Percentiles rank a stretch among this genome's conserved stretches.
Conservation (phyloP, 306 rosid genomes). For the Morella rubra region DNA sequence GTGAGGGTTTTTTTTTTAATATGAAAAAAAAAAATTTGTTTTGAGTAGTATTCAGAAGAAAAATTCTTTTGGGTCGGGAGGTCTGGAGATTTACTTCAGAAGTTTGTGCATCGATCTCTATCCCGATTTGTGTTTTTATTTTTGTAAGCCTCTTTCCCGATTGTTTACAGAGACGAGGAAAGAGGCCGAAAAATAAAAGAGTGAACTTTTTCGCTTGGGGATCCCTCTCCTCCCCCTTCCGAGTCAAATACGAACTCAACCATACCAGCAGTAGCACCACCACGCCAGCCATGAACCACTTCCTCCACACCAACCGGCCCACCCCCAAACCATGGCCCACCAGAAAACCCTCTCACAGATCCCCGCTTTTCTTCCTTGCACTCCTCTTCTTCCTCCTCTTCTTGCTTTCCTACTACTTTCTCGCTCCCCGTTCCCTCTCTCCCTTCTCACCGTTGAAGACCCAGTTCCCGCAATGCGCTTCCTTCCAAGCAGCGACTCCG, state of each 20-base stretch:
- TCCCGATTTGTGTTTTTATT: too few relatives aligned
- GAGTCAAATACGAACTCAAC: not conserved
- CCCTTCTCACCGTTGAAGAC: slow-evolving; percentile 18
- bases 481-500: slow-evolving; percentile 28
- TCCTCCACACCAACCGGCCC: slow-evolving; percentile 31
- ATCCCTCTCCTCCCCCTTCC: not conserved
- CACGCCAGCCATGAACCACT: slow-evolving; percentile 24
- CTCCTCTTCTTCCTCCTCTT: slow-evolving; percentile 34
- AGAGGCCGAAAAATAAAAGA: too few relatives aligned
- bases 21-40: too few relatives aligned
- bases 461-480: slow-evolving; percentile 39
- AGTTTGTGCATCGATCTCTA: too few relatives aligned
- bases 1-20: too few relatives aligned
- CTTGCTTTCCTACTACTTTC: slow-evolving; percentile 41
- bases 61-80: too few relatives aligned
- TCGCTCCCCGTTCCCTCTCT: slow-evolving; percentile 23
- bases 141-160: too few relatives aligned
- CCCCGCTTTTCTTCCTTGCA: slow-evolving; percentile 37
- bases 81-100: too few relatives aligned
- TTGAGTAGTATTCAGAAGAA: too few relatives aligned
- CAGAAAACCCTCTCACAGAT: slow-evolving; percentile 38
- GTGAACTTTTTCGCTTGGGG: too few relatives aligned
- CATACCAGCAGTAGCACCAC: not conserved
- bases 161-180: too few relatives aligned
- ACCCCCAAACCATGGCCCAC: slow-evolving; percentile 37